Evolutionary conservation across 2,329 filamentous ascomycete genomes (phyloP), one percentile per base, ranked within the genome.

Genomic region (Seiridium cupressi): DNA sequence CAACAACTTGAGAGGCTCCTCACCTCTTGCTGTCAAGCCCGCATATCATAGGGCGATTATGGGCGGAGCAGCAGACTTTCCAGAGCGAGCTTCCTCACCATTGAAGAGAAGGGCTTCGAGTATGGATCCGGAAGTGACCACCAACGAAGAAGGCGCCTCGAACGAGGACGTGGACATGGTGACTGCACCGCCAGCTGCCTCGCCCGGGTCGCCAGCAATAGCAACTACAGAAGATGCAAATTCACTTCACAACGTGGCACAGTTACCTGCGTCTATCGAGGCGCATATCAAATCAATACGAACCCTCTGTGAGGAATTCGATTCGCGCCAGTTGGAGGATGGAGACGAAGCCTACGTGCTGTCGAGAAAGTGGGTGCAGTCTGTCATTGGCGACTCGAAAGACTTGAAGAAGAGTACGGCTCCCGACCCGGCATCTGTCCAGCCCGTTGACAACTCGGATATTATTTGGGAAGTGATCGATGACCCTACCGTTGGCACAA

Each of bases 371-470:
- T 98, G 95, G 95, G 81, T 97, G 40, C 81, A 84, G 60, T 85
- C 86, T 61, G 91, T 95, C 3, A 79, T 89, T 61, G 84, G 89
- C 32, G 81, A 91, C 59, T 85, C 84, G 54, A 81, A 84, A 7
- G 83, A 86, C n/a, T 74, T 79, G 13, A 82, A 84, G 60, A 76
- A 81, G 56, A 81, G 80, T 26, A 80, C 46, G 10, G 51, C 44
- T 9, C 47, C 51, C n/a, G 90, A 90, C 63, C 77, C 81, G n/a
- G 71, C 80, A 9, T 67, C 77, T 6, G 83, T 95, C 59, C 93
- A 93, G 1, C 90, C 91, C 0, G 84, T 98, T 38, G 92, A 97
- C 78, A 97, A 97, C 71, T 87, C 90, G 0, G 90, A 93, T 70
- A 88, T 97, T 62, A 86, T 93, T 56, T 79, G 88, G 61, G 82